Conservation (phyloP, 148 eudicot species). For the Fagopyrum tataricum region DNA sequence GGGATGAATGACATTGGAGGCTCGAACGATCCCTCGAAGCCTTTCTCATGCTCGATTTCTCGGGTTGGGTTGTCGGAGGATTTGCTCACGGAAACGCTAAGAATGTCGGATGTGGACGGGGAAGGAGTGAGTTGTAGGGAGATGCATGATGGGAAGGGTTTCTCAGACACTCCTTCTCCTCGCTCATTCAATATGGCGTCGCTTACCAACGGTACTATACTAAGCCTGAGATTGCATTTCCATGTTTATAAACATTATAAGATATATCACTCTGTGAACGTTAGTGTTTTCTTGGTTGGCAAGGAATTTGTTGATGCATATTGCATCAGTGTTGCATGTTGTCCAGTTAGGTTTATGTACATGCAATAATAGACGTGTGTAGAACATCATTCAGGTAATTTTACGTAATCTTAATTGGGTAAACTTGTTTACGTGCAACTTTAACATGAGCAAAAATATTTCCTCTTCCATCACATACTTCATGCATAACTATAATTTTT, state of each 20-base stretch:
- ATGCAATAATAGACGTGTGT: background rate
- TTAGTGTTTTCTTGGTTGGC: too few species aligned
- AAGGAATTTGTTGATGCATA: too few species aligned
- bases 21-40: conserved; percentile 55
- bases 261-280: too few species aligned
- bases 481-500: too few species aligned
- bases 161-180: conserved; percentile 74
- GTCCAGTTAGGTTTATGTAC: too few species aligned
- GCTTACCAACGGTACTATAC: conserved; percentile 50
- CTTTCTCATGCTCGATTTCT: conserved; percentile 46
- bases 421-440: too few species aligned
- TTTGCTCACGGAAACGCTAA: conserved; percentile 65
- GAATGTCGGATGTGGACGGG: conserved; percentile 34
- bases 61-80: conserved; percentile 67
- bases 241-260: background rate
- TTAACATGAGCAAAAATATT: background rate
- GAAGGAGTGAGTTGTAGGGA: conserved; percentile 65
- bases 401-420: background rate
- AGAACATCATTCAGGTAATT: background rate
- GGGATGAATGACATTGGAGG: conserved; percentile 29
- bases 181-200: conserved; percentile 49
- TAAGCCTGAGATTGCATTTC: conserved; percentile 39
- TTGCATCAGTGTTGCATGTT: too few species aligned
- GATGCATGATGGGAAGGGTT: conserved; percentile 86
- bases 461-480: background rate